Conservation (phyloP, 495 filamentous ascomycete species). For the Talaromyces nanjingensis region DNA sequence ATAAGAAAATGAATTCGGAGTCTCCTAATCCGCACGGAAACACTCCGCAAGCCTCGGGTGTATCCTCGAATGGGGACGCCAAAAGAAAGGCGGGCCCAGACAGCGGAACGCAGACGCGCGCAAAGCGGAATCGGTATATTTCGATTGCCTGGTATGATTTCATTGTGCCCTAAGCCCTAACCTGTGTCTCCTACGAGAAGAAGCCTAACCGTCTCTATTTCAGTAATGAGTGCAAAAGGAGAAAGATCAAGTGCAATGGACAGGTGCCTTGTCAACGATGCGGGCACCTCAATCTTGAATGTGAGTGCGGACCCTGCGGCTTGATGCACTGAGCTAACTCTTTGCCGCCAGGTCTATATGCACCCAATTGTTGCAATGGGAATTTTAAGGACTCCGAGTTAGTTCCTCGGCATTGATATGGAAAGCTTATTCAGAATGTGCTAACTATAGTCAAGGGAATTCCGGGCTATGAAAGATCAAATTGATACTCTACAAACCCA, state of each 20-base stretch:
- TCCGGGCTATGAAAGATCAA: slow-evolving; percentile 67
- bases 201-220: neutral
- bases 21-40: slow-evolving; percentile 22
- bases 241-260: slow-evolving; percentile 95
- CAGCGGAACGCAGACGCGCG: slow-evolving; percentile 41
- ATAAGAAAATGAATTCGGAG: slow-evolving; percentile 30
- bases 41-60: slow-evolving; percentile 16
- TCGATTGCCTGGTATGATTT: slow-evolving; percentile 76
- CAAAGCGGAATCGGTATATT: slow-evolving; percentile 69
- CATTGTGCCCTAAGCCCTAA: neutral
- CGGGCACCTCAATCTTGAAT: slow-evolving; percentile 80
- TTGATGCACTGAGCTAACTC: slow-evolving; percentile 1
- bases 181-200: neutral
- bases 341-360: slow-evolving; percentile 53
- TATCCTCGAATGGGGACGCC: slow-evolving; percentile 21
- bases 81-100: slow-evolving; percentile 44
- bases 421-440: neutral
- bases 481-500: slow-evolving; percentile 74
- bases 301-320: slow-evolving; percentile 25
- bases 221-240: slow-evolving; percentile 83
- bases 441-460: slow-evolving; percentile 48
- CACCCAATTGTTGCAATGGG: slow-evolving; percentile 80
- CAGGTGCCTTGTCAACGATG: slow-evolving; percentile 83
- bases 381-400: slow-evolving; percentile 79
- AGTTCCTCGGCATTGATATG: slow-evolving; percentile 12